Evolutionary conservation across 139 green algal genomes (phyloP).

Genomic region (Tetraselmis chui): DNA sequence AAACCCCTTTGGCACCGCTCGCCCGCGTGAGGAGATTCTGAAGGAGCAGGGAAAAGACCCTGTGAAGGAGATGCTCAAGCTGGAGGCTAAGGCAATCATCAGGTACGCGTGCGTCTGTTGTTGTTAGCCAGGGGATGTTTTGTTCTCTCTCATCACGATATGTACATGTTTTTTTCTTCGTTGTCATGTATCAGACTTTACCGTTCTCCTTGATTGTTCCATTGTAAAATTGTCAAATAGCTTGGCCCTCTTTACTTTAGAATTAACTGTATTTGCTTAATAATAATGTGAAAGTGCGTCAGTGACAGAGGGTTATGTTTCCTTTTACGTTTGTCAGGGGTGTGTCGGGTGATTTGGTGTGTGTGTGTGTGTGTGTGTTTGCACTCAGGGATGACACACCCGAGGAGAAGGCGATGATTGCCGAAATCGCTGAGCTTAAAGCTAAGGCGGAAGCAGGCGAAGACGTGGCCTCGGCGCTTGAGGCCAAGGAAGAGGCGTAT

Average conservation of each 20-base stretch:
- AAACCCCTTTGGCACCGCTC: conserved; percentile 77
- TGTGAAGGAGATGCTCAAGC: conserved; percentile 51
- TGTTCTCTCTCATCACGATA: too few relatives aligned
- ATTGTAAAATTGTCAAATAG: conserved; percentile 3
- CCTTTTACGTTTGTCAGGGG: background rate
- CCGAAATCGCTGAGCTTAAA: conserved; percentile 47
- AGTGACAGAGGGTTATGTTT: background rate
- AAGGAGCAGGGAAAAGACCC: conserved; percentile 76
- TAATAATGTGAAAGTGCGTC: background rate
- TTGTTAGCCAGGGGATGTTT: background rate
- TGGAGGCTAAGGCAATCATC: conserved; percentile 39
- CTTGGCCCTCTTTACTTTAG: too few relatives aligned
- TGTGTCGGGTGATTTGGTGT: background rate
- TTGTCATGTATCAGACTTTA: too few relatives aligned
- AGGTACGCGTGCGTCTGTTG: background rate
- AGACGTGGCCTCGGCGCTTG: background rate
- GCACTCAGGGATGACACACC: conserved; percentile 37
- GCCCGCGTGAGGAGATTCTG: conserved; percentile 83
- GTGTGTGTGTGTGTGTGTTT: background rate
- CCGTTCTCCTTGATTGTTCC: background rate
- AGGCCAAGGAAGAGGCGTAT: background rate
- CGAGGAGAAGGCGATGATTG: conserved; percentile 44
- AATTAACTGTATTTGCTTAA: too few relatives aligned
- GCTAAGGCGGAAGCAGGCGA: background rate
- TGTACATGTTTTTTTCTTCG: too few relatives aligned